Evolutionary conservation across 78 protist species (phyloP).

Genomic region (Blattamonas nauphoetae): DNA sequence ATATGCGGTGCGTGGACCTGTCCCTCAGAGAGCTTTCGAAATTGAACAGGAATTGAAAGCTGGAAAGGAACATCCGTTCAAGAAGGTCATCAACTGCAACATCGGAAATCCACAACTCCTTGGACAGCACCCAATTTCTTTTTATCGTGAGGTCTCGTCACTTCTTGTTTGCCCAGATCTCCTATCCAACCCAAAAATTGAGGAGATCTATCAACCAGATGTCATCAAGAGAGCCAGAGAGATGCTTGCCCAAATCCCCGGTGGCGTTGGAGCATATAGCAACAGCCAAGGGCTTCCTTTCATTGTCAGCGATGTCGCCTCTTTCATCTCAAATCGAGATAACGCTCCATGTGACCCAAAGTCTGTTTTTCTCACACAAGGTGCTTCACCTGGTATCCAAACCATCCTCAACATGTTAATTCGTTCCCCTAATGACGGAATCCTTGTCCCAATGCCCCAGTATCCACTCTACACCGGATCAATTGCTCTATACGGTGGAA

Average conservation of each 20-base stretch:
- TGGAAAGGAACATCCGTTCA: constrained; percentile 48
- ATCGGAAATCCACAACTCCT: constrained; percentile 98
- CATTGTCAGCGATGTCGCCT: constrained; percentile 69
- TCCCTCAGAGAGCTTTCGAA: constrained; percentile 34
- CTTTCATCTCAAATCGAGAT: constrained; percentile 57
- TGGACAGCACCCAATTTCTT: constrained; percentile 85
- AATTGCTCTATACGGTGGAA: constrained; percentile 67
- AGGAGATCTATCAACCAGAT: constrained; percentile 56
- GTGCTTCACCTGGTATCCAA: constrained; percentile 81
- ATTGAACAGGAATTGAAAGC: constrained; percentile 15
- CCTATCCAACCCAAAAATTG: constrained; percentile 8
- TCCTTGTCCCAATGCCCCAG: constrained; percentile 95
- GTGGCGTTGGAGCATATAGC: constrained; percentile 62
- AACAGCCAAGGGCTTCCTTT: constrained; percentile 67
- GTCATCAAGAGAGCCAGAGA: constrained; percentile 55
- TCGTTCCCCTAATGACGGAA: constrained; percentile 43
- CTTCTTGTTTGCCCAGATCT: not conserved
- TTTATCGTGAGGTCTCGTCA: constrained; percentile 68
- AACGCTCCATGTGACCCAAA: constrained; percentile 32
- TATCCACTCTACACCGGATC: constrained; percentile 98
- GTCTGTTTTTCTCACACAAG: constrained; percentile 82
- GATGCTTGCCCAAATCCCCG: not conserved
- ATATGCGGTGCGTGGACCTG: constrained; percentile 68
- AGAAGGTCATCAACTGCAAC: constrained; percentile 81
- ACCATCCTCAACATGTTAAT: constrained; percentile 41